Base-by-base conservation (phyloP, 2,329 filamentous ascomycete genomes). In the Stagonosporopsis chrysanthemi region DNA sequence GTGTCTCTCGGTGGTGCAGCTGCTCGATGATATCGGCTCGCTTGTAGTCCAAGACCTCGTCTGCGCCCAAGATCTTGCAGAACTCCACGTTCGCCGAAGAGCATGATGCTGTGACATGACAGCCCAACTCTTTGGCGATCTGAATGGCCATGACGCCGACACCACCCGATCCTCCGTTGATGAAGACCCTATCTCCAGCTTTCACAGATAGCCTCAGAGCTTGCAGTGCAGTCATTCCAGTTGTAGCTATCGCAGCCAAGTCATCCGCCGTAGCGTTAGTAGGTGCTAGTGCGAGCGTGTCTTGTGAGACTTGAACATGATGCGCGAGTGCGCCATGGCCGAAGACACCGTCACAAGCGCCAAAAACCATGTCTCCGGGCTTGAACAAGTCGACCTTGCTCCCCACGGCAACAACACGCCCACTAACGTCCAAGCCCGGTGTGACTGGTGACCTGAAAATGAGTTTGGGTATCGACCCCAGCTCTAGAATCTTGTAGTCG, bases 151-250 rank as follows among this genome's bases (percentile, higher is more conserved):
- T 86, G 0, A 80, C 79, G 0, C 87, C 87, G 2, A 78, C 80
- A 0, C 86, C 86, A 19, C 86, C 86, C 9, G 80, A 83, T 0
- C 85, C 85, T 17, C 85, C 86, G 65, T 88, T 88, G 67, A 88
- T 80, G 64, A 88, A 83, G 14, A 88, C 77, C 62, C 78, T 80
- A 46, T 81, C 77, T 19, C 74, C 74, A 4, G 55, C 39, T 61
- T 72, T 75, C 41, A 64, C 64, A 42, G 67, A 60, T 6, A 48
- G 72, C 14, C 59, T 61, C 22, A 78, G 55, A 39, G 58, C 65
- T 61, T 74, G 71, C 40, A 71, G 75, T 3, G 75, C 72, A 4
- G 73, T 75, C 36, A 75, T 42, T 3, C 24, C 23, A 7, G 7
- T 11, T 3, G 23, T 28, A n/a, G 40, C 40, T n/a, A 42, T 28